Evolutionary conservation across 495 filamentous ascomycete species (phyloP).

Genomic region (Oidiodendron maius): DNA sequence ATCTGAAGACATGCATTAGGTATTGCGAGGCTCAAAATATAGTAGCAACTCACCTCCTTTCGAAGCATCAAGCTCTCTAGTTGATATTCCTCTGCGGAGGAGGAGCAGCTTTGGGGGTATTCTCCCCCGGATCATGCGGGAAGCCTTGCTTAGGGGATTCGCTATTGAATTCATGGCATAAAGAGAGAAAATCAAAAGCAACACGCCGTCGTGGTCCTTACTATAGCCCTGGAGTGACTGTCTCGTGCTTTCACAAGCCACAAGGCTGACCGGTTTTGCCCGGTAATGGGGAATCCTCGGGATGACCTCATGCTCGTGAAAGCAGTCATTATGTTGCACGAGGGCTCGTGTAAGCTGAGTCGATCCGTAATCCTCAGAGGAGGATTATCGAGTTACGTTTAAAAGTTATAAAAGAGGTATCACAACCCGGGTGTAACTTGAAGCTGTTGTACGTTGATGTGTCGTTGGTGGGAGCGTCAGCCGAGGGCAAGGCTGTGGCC

Average conservation of each 20-base stretch:
- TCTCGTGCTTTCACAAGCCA: neutral
- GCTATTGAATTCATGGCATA: conserved; percentile 13
- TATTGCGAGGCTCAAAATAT: neutral
- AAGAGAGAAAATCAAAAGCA: neutral
- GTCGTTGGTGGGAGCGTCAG: no score
- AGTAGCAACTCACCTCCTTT: conserved; percentile 21
- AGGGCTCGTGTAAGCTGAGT: no score
- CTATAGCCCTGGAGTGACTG: no score
- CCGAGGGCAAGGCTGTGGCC: no score
- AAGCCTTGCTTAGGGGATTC: neutral
- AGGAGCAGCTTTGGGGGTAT: neutral
- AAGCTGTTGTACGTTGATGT: no score
- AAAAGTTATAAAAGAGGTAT: no score
- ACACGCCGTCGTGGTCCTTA: no score
- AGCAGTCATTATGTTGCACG: no score
- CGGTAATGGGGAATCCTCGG: neutral
- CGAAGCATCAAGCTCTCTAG: conserved; percentile 20
- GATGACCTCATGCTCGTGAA: no score
- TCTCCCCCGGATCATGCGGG: neutral
- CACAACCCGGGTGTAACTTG: no score
- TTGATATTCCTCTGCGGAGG: conserved; percentile 15
- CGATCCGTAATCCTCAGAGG: no score
- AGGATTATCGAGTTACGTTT: no score
- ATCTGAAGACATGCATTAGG: conserved; percentile 12
- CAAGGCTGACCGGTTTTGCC: neutral